phyloP scores from a whole-genome alignment of 2,329 filamentous ascomycete genomes.

The Apiospora aurea region DNA sequence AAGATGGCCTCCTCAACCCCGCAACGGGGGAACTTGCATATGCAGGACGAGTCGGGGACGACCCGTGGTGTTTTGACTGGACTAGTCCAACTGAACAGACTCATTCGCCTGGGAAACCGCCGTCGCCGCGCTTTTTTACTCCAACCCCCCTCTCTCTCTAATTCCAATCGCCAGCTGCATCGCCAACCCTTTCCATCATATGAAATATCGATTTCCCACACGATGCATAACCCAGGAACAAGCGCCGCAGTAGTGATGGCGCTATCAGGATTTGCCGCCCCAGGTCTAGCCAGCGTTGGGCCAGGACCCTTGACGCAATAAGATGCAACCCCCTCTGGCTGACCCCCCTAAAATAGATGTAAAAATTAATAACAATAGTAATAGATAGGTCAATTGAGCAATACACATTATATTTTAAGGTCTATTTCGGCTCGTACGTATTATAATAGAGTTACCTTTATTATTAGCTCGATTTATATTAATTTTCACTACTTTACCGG shows the following conservation, averaged over 20 bases:
- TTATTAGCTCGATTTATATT: too few species aligned
- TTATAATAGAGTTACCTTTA: too few species aligned
- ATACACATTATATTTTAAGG: too few species aligned
- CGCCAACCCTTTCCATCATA: too few species aligned
- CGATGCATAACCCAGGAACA: too few species aligned
- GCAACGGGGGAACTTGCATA: neutral
- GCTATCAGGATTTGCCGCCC: too few species aligned
- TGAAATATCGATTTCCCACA: neutral
- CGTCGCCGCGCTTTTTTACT: neutral
- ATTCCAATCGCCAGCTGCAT: neutral
- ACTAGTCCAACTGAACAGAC: neutral
- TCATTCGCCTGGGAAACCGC: neutral
- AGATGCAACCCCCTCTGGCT: too few species aligned
- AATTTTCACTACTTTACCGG: too few species aligned
- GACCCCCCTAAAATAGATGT: too few species aligned
- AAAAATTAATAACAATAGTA: too few species aligned
- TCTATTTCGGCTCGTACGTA: too few species aligned
- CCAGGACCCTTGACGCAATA: constrained; percentile 8
- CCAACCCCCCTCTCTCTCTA: neutral
- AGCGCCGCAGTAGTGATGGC: neutral
- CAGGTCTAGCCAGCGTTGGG: neutral
- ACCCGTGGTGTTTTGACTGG: neutral
- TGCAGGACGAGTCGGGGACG: neutral
- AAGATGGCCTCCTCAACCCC: neutral
- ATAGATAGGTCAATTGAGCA: too few species aligned